Evolutionary conservation across 148 eudicot genomes (phyloP).

Genomic region (Euryodendron excelsum): DNA sequence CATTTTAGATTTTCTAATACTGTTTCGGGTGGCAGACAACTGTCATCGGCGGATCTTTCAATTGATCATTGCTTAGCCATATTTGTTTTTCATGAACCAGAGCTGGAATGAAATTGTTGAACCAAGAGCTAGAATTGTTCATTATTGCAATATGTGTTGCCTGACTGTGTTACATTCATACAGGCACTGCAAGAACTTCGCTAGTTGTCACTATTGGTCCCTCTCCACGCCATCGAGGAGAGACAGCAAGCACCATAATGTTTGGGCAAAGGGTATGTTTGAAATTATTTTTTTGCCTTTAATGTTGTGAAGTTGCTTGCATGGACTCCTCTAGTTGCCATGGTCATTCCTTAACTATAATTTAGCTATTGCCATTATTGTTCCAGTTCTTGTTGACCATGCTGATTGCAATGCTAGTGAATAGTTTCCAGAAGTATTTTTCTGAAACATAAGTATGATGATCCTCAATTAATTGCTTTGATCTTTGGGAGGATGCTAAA

Average conservation of each 20-base stretch:
- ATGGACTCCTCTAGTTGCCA: background rate
- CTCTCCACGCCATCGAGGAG: constrained; percentile 88
- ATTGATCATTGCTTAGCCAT: background rate
- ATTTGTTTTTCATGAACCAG: constrained; percentile 4
- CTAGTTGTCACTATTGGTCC: constrained; percentile 84
- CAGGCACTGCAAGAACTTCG: constrained; percentile 92
- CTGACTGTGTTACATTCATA: background rate
- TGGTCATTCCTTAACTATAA: background rate
- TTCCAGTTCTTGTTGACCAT: no score
- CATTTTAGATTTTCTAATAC: background rate
- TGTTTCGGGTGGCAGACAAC: background rate
- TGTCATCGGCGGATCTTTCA: background rate
- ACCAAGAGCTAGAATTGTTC: background rate
- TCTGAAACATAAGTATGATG: background rate
- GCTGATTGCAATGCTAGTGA: background rate
- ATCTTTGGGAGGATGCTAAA: constrained; percentile 15
- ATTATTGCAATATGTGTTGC: constrained; percentile 12
- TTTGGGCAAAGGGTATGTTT: constrained; percentile 84
- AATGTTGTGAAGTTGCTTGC: background rate
- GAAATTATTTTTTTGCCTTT: constrained; percentile 4
- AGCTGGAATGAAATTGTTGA: background rate
- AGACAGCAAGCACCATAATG: constrained; percentile 86
- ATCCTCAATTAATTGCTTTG: background rate
- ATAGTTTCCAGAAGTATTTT: background rate
- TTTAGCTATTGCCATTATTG: background rate